Evolutionary conservation across 495 filamentous ascomycete species (phyloP).

Genomic region (Astrothelium subdiscretum): DNA sequence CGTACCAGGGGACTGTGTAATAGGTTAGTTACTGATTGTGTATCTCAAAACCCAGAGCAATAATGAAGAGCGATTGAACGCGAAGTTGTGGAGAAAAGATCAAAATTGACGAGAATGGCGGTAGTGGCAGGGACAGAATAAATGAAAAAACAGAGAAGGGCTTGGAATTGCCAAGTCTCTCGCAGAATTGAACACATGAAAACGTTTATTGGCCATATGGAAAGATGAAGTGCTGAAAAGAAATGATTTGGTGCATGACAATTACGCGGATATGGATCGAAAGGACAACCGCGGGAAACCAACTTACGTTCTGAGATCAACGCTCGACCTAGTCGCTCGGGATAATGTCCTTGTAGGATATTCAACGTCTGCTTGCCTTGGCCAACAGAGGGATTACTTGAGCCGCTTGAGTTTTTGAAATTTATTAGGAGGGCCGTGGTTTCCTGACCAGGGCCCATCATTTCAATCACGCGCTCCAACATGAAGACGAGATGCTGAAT

Average conservation of each 20-base stretch:
- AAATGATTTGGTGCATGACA: too few relatives aligned
- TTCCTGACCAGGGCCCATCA: constrained; percentile 79
- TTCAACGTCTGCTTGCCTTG: constrained; percentile 68
- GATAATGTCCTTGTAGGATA: constrained; percentile 91
- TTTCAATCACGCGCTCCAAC: constrained; percentile 78
- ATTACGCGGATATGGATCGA: too few relatives aligned
- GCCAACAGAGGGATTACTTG: constrained; percentile 62
- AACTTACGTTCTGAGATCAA: constrained; percentile 72
- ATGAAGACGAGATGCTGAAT: constrained; percentile 91
- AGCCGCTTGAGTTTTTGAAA: constrained; percentile 67
- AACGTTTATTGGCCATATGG: too few relatives aligned
- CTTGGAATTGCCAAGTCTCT: too few relatives aligned
- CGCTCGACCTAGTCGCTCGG: constrained; percentile 80
- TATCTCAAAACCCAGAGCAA: too few relatives aligned
- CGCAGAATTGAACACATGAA: too few relatives aligned
- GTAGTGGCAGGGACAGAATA: constrained; percentile 1
- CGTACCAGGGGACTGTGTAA: constrained; percentile 68
- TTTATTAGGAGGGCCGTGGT: constrained; percentile 76
- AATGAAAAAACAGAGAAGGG: constrained; percentile 1
- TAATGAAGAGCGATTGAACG: too few relatives aligned
- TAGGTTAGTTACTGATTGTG: too few relatives aligned
- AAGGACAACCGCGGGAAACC: not conserved
- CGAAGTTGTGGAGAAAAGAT: not conserved
- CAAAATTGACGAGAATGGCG: not conserved
- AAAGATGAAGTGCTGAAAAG: too few relatives aligned